Percentiles rank a stretch among this genome's conserved stretches.
Conservation (phyloP, 768 basidiomycete species). For the Rhodocollybia butyracea region DNA sequence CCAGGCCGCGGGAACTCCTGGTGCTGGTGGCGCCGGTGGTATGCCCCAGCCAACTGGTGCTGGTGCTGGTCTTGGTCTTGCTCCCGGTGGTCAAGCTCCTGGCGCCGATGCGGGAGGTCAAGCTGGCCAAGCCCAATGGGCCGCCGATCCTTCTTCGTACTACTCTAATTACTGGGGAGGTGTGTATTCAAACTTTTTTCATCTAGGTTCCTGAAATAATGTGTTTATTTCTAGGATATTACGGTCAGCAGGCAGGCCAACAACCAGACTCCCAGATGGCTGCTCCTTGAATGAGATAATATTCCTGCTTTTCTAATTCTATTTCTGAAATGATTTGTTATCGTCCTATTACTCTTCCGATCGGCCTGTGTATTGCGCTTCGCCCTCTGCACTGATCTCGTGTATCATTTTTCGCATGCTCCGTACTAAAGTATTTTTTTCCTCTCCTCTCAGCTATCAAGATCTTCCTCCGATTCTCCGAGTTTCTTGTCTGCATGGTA, state of each 20-base stretch:
- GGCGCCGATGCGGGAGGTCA: conserved; percentile 53
- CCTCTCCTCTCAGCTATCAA: neutral
- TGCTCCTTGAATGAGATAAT: conserved; percentile 31
- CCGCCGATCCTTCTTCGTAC: conserved; percentile 69
- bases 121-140: conserved; percentile 74
- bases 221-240: conserved; percentile 56
- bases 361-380: conserved; percentile 1
- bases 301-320: conserved; percentile 16
- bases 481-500: neutral
- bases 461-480: neutral
- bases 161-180: conserved; percentile 86
- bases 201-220: conserved; percentile 1
- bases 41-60: conserved; percentile 59
- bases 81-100: conserved; percentile 54
- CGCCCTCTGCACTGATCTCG: neutral
- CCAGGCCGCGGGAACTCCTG: conserved; percentile 47
- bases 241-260: conserved; percentile 69
- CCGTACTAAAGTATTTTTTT: neutral
- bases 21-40: conserved; percentile 50
- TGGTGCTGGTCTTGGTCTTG: conserved; percentile 51
- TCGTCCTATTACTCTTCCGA: conserved; percentile 12
- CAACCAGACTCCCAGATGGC: conserved; percentile 59
- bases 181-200: conserved; percentile 30
- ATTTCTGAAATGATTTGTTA: conserved; percentile 11
- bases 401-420: neutral